Conservation (phyloP, 108 stramenopile species). For the Pseudonitzschia delicatissima region DNA sequence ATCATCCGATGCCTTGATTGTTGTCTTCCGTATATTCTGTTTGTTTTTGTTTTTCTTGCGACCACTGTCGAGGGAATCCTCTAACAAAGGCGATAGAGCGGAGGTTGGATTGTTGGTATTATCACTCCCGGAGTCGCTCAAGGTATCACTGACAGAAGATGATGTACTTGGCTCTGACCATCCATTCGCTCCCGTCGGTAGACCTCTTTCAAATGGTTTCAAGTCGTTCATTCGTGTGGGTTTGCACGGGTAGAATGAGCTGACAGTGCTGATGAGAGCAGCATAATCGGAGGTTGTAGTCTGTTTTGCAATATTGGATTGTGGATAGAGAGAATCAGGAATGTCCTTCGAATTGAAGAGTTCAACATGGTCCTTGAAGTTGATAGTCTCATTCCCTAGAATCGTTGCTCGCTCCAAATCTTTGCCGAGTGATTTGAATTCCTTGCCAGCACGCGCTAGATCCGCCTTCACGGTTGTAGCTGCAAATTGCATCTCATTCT, state of each 20-base stretch:
- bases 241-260: not conserved
- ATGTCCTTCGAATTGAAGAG: conserved; percentile 3
- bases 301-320: not conserved
- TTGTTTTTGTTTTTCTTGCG: not conserved
- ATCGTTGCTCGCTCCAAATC: conserved; percentile 9
- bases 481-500: conserved; percentile 24
- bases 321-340: not conserved
- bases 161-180: conserved; percentile 7
- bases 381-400: not conserved
- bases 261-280: not conserved
- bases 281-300: not conserved
- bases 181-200: not conserved
- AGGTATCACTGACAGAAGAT: conserved; percentile 31
- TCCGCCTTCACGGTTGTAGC: conserved; percentile 19
- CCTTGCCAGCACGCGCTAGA: conserved; percentile 26
- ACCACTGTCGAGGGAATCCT: conserved; percentile 10
- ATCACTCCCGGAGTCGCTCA: conserved; percentile 23
- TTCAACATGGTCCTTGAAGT: conserved; percentile 3
- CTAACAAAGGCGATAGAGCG: conserved; percentile 13
- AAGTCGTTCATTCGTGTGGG: not conserved
- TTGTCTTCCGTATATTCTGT: not conserved
- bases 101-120: not conserved
- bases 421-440: conserved; percentile 12
- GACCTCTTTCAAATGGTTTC: not conserved
- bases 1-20: conserved; percentile 8